A percentile compares a stretch with the other conserved stretches of the same genome.
These are phyloP conservation scores for Aspergillus carbonarius DNA, from an alignment of 2,329 filamentous ascomycete species.

Conservation along the genomic window DNA sequence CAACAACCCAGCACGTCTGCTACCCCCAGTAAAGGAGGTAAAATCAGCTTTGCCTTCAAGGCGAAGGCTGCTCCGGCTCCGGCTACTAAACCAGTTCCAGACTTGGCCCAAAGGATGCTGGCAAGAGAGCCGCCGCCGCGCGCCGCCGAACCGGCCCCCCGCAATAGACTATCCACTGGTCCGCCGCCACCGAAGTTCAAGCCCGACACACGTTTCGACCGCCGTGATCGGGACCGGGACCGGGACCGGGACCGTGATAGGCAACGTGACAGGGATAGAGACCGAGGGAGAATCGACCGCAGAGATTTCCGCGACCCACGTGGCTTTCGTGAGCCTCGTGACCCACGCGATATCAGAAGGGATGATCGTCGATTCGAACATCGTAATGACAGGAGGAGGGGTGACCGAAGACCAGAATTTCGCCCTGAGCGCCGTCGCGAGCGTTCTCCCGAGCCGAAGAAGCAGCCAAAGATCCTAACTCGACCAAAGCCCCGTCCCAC, in stretches of 20 bases:
- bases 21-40: conserved; percentile 57
- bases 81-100: conserved; percentile 52
- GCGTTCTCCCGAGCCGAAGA: conserved; percentile 48
- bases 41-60: conserved; percentile 95
- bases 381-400: conserved; percentile 40
- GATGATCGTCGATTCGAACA: conserved; percentile 44
- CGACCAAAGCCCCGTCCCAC: conserved; percentile 69
- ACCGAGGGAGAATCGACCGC: conserved; percentile 34
- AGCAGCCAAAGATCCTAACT: conserved; percentile 66
- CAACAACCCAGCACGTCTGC: conserved; percentile 57
- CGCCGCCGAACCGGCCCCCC: conserved; percentile 30
- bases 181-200: conserved; percentile 41
- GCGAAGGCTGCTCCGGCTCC: conserved; percentile 63
- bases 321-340: conserved; percentile 30
- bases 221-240: conserved; percentile 42
- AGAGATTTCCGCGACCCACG: conserved; percentile 34
- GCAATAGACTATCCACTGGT: conserved; percentile 40
- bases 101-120: conserved; percentile 50
- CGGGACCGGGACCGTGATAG: conserved; percentile 40
- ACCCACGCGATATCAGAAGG: conserved; percentile 32
- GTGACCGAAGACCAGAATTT: conserved; percentile 33
- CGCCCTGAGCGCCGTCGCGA: conserved; percentile 51
- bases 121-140: conserved; percentile 40
- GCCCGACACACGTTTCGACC: conserved; percentile 42
- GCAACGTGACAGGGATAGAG: conserved; percentile 30